Evolutionary conservation across 805 yeast species (phyloP).

Genomic region (Cyberlindnera mycetangii): DNA sequence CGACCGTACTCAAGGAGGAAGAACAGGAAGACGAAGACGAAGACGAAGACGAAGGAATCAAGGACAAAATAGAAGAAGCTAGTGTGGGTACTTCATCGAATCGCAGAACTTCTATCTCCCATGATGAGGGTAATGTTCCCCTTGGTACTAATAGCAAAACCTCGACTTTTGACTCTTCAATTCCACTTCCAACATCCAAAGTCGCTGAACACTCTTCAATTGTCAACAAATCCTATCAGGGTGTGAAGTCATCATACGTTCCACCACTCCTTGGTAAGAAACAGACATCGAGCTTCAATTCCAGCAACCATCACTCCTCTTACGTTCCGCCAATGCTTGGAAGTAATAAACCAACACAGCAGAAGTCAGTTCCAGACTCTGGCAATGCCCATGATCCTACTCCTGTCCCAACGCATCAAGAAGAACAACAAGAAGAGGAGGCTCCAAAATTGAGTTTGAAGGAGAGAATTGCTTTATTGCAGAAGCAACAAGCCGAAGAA

Average conservation of each 20-base stretch:
- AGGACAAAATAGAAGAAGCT: neutral
- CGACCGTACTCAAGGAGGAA: neutral
- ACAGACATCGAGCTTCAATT: conserved; percentile 3
- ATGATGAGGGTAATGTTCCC: conserved; percentile 10
- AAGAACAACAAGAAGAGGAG: conserved; percentile 45
- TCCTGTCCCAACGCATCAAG: conserved; percentile 31
- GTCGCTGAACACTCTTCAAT: conserved; percentile 12
- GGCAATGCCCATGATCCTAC: too few species aligned
- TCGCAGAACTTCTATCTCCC: conserved; percentile 4
- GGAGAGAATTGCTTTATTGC: conserved; percentile 82
- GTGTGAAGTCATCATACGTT: conserved; percentile 27
- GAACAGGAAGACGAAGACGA: conserved; percentile 6
- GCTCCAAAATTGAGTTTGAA: conserved; percentile 78
- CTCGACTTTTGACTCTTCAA: conserved; percentile 9
- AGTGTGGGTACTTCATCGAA: too few species aligned
- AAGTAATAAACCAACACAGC: conserved; percentile 13
- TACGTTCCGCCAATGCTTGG: conserved; percentile 28
- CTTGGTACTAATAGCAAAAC: conserved; percentile 3
- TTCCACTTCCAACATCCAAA: conserved; percentile 18
- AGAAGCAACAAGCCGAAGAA: conserved; percentile 77
- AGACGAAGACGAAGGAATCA: neutral
- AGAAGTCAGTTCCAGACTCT: conserved; percentile 8
- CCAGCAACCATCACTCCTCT: conserved; percentile 24
- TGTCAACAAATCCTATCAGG: conserved; percentile 22
- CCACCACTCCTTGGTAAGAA: conserved; percentile 26